Base-by-base conservation (phyloP, 2,329 filamentous ascomycete genomes). In the Phialophora tarda region DNA sequence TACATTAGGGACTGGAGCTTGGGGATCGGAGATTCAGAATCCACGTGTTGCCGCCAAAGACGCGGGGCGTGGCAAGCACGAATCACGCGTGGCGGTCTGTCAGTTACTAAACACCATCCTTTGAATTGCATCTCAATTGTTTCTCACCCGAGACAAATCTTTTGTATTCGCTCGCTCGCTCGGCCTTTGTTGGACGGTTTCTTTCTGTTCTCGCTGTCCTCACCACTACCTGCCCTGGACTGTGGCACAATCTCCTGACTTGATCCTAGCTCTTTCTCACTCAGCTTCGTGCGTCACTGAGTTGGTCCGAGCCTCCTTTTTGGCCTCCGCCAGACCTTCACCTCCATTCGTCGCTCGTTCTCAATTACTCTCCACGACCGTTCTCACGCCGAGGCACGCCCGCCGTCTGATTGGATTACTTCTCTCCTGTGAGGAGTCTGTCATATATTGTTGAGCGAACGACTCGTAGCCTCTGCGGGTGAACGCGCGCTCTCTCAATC, bases 301-400 rank as follows among this genome's bases (percentile, higher is more conserved):
- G 26, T 55, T 62, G 32, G 28, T 23, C 38, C n/a, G 38, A n/a
- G 26, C 34, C 50, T 56, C 59, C 50, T 62, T 62, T 56, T 62
- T 23, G 26, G 14, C 50, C 59, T 41, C 59, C 30, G 47, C 59
- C 57, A 44, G 38, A 12, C 38, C 3, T 23, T 30, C 38, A 26
- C 56, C n/a, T 50, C 48, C 47, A 26, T 24, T 54, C 48, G 59
- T 50, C 59, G 48, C 59, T 61, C 59, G 47, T 28, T 54, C 47
- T 38, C 23, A 48, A 48, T 59, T 21, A 34, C 57, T n/a, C 34
- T 24, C 21, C 21, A 14, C 59, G 58, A 60, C 47, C 21, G 12
- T 41, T 60, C 48, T 47, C 28, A 26, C 17, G n/a, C 34, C 34
- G 34, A 41, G 34, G 14, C 34, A 44, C 6, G 38, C 38, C 14